Evolutionary conservation across 1,139 yeast genomes (phyloP), one percentile per base, ranked within the genome.

Genomic region (Hyphopichia khmerensis): DNA sequence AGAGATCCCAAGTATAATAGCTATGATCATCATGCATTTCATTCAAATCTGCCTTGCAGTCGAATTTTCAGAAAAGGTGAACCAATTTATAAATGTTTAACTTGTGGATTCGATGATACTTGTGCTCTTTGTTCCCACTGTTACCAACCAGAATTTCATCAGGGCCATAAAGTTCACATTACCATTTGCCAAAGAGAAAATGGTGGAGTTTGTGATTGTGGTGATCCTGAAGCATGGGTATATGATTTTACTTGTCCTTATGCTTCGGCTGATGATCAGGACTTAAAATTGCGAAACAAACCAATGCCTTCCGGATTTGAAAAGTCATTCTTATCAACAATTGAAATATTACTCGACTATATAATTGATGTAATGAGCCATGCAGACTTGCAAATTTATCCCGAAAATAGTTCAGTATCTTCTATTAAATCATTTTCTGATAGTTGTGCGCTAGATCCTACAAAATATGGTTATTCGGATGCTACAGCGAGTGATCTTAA

Each of bases 101-200:
- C 96, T 0, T 89, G 96, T 63, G 93, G 90, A 0, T 75, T 77
- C 41, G 96, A 88, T 57, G 96, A 87, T 40, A 84, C 95, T 0
- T 87, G 96, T 64, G 96, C 93, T 0, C 65, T 93, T 21, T 93
- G 99, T 58, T 77, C 84, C 8, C 71, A 77, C 49, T 93, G 99
- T 59, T 93, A 73, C 63, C 80, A 82, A 43, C 81, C 82, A 2
- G 82, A 79, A 4, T 74, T 76, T 44, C 99, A 93, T 62, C 59
- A 62, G 29, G 95, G 82, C 40, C 99, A 93, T 60, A 80, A 82
- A 36, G 85, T 87, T 13, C 82, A 84, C 42, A 79, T 87, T 14
- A 77, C 83, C 34, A 82, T 89, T 13, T 84, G 91, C 42, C 83
- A 80, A 43, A 69, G 93, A 40, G 96, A 89, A 47, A 86, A 84